Conservation (phyloP, 768 basidiomycete genomes). For the Russula ochroleuca region DNA sequence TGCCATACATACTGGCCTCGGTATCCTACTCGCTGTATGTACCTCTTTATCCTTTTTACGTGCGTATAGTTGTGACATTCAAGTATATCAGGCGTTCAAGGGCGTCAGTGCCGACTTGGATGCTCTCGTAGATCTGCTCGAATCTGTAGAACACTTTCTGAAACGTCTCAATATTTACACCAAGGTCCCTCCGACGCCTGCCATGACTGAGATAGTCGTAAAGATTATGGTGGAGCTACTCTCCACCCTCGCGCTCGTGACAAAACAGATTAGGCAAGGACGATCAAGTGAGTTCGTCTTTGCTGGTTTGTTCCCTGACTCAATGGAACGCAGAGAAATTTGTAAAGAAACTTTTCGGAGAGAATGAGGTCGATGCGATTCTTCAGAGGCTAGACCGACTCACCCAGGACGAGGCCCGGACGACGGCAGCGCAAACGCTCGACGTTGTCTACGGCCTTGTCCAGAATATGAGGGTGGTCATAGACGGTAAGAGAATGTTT, state of each 20-base stretch:
- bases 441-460: conserved; percentile 2
- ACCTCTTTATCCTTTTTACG: not conserved
- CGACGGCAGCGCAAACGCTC: not conserved
- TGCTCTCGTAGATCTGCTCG: not conserved
- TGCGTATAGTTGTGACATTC: not conserved
- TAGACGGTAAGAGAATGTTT: not conserved
- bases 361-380: not conserved
- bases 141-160: not conserved
- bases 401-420: not conserved
- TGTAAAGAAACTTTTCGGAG: no score
- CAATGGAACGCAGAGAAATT: not conserved
- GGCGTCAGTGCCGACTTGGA: not conserved
- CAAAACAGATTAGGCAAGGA: not conserved
- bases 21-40: not conserved
- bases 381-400: not conserved
- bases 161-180: not conserved
- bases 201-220: not conserved
- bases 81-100: not conserved
- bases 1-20: not conserved
- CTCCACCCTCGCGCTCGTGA: not conserved
- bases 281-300: not conserved
- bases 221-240: conserved; percentile 7
- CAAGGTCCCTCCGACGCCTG: not conserved
- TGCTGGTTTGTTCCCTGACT: not conserved
- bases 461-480: not conserved